These are phyloP conservation scores for Barbatosphaeria neglecta DNA, from an alignment of 495 filamentous ascomycete genomes.

Conservation along the genomic window DNA sequence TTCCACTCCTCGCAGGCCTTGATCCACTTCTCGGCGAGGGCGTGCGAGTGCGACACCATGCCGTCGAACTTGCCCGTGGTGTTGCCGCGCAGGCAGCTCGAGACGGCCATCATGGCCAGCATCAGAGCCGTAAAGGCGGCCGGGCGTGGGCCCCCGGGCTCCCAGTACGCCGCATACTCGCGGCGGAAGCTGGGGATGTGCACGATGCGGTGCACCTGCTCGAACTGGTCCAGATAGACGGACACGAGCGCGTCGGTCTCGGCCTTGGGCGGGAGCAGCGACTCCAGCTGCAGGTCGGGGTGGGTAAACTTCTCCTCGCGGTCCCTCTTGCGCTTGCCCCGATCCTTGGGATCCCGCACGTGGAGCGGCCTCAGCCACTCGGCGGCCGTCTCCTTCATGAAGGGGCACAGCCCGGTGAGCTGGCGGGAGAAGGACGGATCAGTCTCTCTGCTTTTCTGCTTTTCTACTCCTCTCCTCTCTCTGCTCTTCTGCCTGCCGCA, in stretches of 20 bases:
- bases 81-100: slow-evolving; percentile 23
- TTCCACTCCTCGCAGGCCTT: slow-evolving; percentile 25
- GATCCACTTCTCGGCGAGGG: slow-evolving; percentile 25
- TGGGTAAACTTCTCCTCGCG: slow-evolving; percentile 22
- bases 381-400: slow-evolving; percentile 32
- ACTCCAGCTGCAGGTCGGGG: slow-evolving; percentile 22
- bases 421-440: slow-evolving; percentile 12
- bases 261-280: slow-evolving; percentile 24
- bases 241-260: slow-evolving; percentile 24
- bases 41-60: slow-evolving; percentile 20
- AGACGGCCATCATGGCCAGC: slow-evolving; percentile 27
- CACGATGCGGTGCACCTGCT: slow-evolving; percentile 34
- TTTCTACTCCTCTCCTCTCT: not conserved
- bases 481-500: not conserved
- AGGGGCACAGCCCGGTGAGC: slow-evolving; percentile 33
- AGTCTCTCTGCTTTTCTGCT: not conserved
- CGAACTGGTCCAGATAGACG: slow-evolving; percentile 33
- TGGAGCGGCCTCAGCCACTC: slow-evolving; percentile 30
- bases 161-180: slow-evolving; percentile 34
- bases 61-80: slow-evolving; percentile 21
- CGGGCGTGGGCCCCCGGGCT: slow-evolving; percentile 20
- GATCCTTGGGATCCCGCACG: slow-evolving; percentile 23
- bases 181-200: slow-evolving; percentile 33
- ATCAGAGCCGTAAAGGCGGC: slow-evolving; percentile 37
- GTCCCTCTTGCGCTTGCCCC: slow-evolving; percentile 14